A percentile compares a stretch with the other conserved stretches of the same genome.
These are phyloP conservation scores for Ligustrum vulgare DNA, from an alignment of 257 asterid species.

Conservation along the genomic window DNA sequence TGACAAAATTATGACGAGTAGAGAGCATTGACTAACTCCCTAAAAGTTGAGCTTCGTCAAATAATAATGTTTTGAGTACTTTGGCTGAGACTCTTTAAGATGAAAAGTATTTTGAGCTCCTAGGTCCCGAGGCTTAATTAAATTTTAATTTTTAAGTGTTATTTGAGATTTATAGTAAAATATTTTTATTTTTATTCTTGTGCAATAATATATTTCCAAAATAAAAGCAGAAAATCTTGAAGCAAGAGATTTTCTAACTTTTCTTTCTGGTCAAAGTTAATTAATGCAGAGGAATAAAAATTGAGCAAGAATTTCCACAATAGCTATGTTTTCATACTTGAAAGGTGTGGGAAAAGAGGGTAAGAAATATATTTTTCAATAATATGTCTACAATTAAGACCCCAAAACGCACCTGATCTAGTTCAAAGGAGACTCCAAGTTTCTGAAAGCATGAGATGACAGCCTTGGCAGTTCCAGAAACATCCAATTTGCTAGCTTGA, in stretches of 20 bases:
- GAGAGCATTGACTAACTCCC: too few species aligned
- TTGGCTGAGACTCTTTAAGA: background rate
- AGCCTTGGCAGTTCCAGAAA: conserved; percentile 95
- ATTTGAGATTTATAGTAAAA: background rate
- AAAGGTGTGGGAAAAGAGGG: background rate
- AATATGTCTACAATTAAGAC: background rate
- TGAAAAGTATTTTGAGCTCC: background rate
- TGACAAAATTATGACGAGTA: too few species aligned
- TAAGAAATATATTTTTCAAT: background rate
- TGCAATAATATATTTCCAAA: background rate
- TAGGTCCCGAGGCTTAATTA: background rate
- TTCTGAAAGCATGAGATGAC: conserved; percentile 92
- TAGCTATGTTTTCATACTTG: background rate
- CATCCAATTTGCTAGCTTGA: conserved; percentile 88
- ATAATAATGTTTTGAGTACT: background rate
- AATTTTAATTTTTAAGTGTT: background rate
- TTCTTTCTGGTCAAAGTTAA: background rate
- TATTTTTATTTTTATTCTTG: background rate
- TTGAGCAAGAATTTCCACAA: background rate
- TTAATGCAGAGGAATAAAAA: background rate
- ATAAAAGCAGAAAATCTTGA: background rate
- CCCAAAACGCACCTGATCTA: conserved; percentile 53
- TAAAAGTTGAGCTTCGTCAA: background rate
- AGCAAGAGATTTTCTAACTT: background rate
- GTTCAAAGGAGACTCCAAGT: conserved; percentile 74